Conservation (phyloP, 768 basidiomycete genomes). For the Russula sp. region DNA sequence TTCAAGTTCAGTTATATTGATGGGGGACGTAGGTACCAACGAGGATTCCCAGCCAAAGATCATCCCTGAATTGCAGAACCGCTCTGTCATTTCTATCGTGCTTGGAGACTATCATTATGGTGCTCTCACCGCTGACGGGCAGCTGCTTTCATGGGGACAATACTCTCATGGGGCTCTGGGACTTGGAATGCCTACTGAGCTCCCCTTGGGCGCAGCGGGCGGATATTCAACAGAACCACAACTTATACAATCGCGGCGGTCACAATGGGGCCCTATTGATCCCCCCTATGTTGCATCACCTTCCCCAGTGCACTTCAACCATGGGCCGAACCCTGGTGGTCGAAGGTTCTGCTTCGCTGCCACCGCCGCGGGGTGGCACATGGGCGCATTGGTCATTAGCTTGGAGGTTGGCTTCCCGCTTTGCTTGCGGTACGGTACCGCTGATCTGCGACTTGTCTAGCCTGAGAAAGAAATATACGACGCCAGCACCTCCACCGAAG, state of each 20-base stretch:
- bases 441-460: constrained; percentile 14
- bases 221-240: constrained; percentile 41
- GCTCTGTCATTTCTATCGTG: constrained; percentile 74
- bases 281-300: constrained; percentile 50
- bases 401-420: constrained; percentile 47
- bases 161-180: constrained; percentile 80
- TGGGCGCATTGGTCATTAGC: constrained; percentile 81
- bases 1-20: constrained; percentile 61
- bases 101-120: constrained; percentile 91
- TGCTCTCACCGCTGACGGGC: constrained; percentile 72
- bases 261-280: neutral
- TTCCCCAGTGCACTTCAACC: constrained; percentile 65
- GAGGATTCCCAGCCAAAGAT: constrained; percentile 45
- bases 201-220: constrained; percentile 51
- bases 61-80: constrained; percentile 67
- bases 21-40: constrained; percentile 49
- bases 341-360: constrained; percentile 69
- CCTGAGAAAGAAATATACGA: constrained; percentile 32
- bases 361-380: constrained; percentile 88
- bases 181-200: constrained; percentile 60
- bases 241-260: constrained; percentile 26
- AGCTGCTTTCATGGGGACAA: constrained; percentile 73
- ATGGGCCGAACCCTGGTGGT: constrained; percentile 34
- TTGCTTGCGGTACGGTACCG: neutral
- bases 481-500: constrained; percentile 19